These are phyloP conservation scores for Blastocladiella emersonii DNA, from an alignment of 371 early-diverging fungal species.

Conservation along the genomic window DNA sequence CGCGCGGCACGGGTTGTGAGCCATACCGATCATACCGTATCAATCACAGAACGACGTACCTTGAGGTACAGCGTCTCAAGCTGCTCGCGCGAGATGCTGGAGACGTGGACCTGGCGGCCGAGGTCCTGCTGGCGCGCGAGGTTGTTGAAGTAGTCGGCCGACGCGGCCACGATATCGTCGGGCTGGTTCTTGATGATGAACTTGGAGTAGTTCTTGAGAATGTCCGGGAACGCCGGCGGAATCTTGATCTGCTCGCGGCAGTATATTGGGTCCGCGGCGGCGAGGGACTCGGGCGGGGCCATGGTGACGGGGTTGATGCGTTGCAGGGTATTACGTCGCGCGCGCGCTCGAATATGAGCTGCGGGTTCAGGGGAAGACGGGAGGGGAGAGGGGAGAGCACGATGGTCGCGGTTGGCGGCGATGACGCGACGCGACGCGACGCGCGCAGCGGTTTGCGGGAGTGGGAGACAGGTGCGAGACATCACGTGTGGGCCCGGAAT, in stretches of 20 bases:
- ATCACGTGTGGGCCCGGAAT: too few relatives aligned
- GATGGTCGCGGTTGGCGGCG: too few relatives aligned
- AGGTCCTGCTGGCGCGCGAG: conserved; percentile 18
- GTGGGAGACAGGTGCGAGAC: too few relatives aligned
- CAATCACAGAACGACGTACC: conserved; percentile 12
- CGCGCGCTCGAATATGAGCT: too few relatives aligned
- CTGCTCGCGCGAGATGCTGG: conserved; percentile 21
- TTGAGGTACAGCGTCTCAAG: conserved; percentile 26
- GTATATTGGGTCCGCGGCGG: conserved; percentile 16
- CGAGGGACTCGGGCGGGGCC: too few relatives aligned
- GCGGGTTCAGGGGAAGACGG: too few relatives aligned
- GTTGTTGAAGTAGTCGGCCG: conserved; percentile 28
- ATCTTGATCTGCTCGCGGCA: conserved; percentile 33
- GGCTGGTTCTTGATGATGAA: conserved; percentile 30
- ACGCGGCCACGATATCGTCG: conserved; percentile 21
- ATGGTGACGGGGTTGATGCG: too few relatives aligned
- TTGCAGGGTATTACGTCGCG: too few relatives aligned
- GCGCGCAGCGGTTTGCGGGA: too few relatives aligned
- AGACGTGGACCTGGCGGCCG: conserved; percentile 10
- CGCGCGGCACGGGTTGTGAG: too few relatives aligned
- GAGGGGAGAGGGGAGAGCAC: too few relatives aligned
- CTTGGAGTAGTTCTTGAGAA: conserved; percentile 35
- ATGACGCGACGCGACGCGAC: too few relatives aligned
- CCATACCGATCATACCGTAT: not conserved
- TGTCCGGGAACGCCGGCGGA: conserved; percentile 33